Conservation (phyloP, 2,329 filamentous ascomycete species). For the Chrysoporthe deuterocubensis region DNA sequence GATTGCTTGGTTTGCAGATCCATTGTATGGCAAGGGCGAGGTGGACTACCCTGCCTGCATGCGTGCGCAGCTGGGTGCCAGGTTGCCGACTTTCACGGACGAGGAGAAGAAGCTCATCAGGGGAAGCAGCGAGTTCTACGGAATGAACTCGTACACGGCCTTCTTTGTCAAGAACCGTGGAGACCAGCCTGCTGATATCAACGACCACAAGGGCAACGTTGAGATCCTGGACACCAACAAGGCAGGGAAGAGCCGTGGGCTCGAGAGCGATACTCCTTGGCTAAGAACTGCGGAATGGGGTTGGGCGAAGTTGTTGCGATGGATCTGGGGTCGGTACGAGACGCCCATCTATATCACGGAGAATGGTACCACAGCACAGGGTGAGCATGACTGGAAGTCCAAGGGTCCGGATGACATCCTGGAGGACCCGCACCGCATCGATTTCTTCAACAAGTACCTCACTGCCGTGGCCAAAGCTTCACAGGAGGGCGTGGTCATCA, state of each 20-base stretch:
- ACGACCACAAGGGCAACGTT: slow-evolving; percentile 46
- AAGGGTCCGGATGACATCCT: slow-evolving; percentile 38
- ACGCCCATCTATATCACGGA: slow-evolving; percentile 49
- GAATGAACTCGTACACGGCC: slow-evolving; percentile 49
- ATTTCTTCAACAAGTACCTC: slow-evolving; percentile 45
- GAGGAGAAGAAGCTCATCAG: slow-evolving; percentile 45
- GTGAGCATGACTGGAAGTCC: slow-evolving; percentile 41
- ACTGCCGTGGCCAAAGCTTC: slow-evolving; percentile 44
- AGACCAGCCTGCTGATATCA: slow-evolving; percentile 41
- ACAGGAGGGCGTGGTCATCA: slow-evolving; percentile 43
- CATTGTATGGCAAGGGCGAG: slow-evolving; percentile 42
- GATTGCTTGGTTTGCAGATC: slow-evolving; percentile 48
- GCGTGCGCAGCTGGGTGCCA: slow-evolving; percentile 44
- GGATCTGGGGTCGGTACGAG: slow-evolving; percentile 46
- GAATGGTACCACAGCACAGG: slow-evolving; percentile 47
- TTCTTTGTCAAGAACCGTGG: slow-evolving; percentile 43
- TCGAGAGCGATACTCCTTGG: slow-evolving; percentile 45
- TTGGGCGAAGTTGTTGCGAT: slow-evolving; percentile 43
- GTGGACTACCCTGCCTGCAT: slow-evolving; percentile 46
- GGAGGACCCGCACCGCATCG: slow-evolving; percentile 43
- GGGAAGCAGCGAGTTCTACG: slow-evolving; percentile 45
- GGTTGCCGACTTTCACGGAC: slow-evolving; percentile 43
- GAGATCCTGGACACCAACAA: slow-evolving; percentile 42
- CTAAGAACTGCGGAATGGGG: slow-evolving; percentile 44
- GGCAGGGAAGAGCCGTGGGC: slow-evolving; percentile 39